A percentile compares a stretch with the other conserved stretches of the same genome.
Evolutionary conservation across 1,284 basidiomycete genomes (phyloP).

Genomic region (Schizophyllum amplum): DNA sequence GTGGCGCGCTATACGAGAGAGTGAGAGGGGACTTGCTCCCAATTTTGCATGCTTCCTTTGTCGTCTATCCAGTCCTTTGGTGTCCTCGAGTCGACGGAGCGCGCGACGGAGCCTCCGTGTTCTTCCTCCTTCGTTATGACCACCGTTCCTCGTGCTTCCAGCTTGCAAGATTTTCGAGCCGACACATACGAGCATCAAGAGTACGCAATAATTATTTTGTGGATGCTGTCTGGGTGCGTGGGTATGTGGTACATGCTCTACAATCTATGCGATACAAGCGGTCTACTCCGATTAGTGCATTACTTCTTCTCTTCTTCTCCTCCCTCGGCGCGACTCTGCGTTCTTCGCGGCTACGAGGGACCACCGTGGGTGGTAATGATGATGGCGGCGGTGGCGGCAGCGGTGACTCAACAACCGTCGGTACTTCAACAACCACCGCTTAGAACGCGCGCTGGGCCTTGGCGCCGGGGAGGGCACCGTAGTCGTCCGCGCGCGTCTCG

Average conservation of each 20-base stretch:
- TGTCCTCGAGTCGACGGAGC: no score
- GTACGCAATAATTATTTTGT: neutral
- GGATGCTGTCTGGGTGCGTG: neutral
- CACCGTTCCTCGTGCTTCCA: no score
- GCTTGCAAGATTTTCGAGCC: no score
- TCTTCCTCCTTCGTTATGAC: no score
- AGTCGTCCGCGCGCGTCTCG: conserved; percentile 4
- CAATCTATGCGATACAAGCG: neutral
- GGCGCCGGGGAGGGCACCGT: neutral
- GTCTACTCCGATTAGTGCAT: neutral
- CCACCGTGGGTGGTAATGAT: neutral
- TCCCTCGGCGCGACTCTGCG: neutral
- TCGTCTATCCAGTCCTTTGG: no score
- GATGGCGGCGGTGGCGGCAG: neutral
- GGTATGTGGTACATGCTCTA: neutral
- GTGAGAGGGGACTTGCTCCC: no score
- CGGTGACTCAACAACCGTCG: neutral
- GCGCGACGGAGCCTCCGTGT: no score
- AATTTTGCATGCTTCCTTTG: no score
- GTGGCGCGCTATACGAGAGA: no score
- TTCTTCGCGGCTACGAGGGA: neutral
- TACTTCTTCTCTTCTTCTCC: neutral
- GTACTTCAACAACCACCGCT: neutral
- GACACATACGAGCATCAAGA: neutral
- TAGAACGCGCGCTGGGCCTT: conserved; percentile 4